Conservation (phyloP, 192 early-diverging fungal genomes). For the Linnemannia schmuckeri region DNA sequence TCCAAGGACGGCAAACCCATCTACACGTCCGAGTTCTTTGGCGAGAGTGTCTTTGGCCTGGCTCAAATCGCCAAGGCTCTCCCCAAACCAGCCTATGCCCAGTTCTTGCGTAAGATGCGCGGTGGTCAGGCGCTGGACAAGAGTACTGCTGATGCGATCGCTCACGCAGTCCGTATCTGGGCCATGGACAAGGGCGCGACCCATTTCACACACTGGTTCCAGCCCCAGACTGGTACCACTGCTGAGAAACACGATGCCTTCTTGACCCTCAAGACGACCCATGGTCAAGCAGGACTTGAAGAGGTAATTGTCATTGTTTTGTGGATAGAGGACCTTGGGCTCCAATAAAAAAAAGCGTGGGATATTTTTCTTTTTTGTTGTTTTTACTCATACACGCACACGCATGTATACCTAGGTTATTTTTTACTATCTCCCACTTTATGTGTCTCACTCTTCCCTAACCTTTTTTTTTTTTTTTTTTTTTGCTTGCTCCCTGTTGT, state of each 20-base stretch:
- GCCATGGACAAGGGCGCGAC: slow-evolving; percentile 95
- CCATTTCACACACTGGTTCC: slow-evolving; percentile 99
- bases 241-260: slow-evolving; percentile 99
- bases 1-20: slow-evolving; percentile 72
- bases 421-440: not conserved
- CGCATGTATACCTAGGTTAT: no score
- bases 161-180: slow-evolving; percentile 96
- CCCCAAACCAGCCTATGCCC: slow-evolving; percentile 93
- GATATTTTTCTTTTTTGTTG: not conserved
- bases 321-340: not conserved
- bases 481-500: not conserved
- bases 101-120: slow-evolving; percentile 91
- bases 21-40: slow-evolving; percentile 91
- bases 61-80: slow-evolving; percentile 87
- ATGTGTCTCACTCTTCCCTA: not conserved
- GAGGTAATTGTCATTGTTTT: slow-evolving; percentile 63
- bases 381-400: not conserved
- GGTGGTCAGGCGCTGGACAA: slow-evolving; percentile 90
- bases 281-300: slow-evolving; percentile 79
- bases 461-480: not conserved
- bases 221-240: slow-evolving; percentile 96
- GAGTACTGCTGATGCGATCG: slow-evolving; percentile 95
- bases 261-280: slow-evolving; percentile 85
- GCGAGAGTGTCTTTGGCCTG: slow-evolving; percentile 91
- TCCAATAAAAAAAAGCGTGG: not conserved